Percentiles rank a stretch among this genome's conserved stretches.
Conservation (phyloP, 306 rosid genomes). For the Cucurbita moschata region DNA sequence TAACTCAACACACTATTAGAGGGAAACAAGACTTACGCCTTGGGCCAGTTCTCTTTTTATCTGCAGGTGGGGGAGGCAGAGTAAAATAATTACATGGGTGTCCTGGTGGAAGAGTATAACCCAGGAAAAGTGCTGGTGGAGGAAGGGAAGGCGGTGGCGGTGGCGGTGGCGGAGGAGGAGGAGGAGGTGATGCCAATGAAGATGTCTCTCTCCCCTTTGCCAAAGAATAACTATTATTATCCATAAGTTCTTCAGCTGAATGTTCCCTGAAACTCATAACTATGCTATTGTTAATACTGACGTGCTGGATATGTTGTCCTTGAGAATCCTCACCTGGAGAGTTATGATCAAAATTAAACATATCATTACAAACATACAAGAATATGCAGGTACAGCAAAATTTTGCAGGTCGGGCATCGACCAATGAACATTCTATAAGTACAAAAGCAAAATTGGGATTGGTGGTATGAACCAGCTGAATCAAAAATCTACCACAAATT, state of each 20-base stretch:
- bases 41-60: conserved; percentile 77
- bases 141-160: conserved; percentile 54
- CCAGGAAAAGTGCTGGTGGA: conserved; percentile 52
- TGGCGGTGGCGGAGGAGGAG: conserved; percentile 32
- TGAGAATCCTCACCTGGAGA: conserved; percentile 47
- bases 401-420: background rate
- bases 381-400: background rate
- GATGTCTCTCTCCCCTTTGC: conserved; percentile 1
- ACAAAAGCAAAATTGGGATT: background rate
- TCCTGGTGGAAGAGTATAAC: conserved; percentile 69
- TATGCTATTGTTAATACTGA: conserved; percentile 23
- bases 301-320: conserved; percentile 7
- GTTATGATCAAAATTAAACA: conserved; percentile 9
- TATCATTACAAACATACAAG: conserved; percentile 4
- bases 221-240: conserved; percentile 12
- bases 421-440: background rate
- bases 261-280: conserved; percentile 12
- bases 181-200: conserved; percentile 28
- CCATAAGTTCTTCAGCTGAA: background rate
- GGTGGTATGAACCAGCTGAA: conserved; percentile 5
- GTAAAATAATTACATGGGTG: conserved; percentile 78
- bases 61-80: conserved; percentile 90
- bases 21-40: conserved; percentile 49
- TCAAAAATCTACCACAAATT: background rate
- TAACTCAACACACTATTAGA: background rate